Base-by-base conservation (phyloP, 768 basidiomycete genomes). In the Mycena epipterygia region DNA sequence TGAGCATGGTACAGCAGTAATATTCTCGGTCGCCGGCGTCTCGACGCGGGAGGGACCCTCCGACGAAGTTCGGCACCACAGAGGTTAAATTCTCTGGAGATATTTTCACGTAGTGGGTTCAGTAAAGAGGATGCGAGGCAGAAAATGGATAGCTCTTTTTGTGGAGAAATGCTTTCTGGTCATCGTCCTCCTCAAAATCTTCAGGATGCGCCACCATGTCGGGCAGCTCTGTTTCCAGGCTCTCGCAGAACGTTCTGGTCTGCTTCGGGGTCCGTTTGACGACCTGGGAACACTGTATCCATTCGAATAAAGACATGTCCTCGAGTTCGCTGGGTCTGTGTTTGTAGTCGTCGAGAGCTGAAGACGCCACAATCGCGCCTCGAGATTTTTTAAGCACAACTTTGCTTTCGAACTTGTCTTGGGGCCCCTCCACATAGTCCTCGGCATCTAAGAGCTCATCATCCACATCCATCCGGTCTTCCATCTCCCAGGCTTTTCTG, bases 11-110 rank as follows among this genome's bases (percentile, higher is more conserved):
- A 4, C 6, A 21, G 68, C 79, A 81, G 66, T 81, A 81, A 33
- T 71, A 79, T 46, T 81, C 78, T 33, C 75, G 67, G 61, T 80
- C 76, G 19, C 80, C 79, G 46, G 75, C 51, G 65, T 83, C 83
- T 51, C 32, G 46, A 55, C 82, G 29, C 7, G 82, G 82, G 3
- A 81, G 63, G 13, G 68, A 29, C 2, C 74, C 81, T 19, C 81
- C 81, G 25, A 79, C 48, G 67, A 81, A 80, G 61, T 80, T 78
- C 13, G 77, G 78, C 23, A 81, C 72, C 32, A 62, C 41, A 7
- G 56, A 17, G 1, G 37, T 23, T 12, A 61, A 46, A 6, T 35
- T 29, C 7, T 23, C 33, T 23, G 6, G n/a, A 49, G 25, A 32
- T n/a, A 21, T n/a, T 5, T n/a, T 3, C 3, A 49, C 2, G 19